A percentile compares a stretch with the other conserved stretches of the same genome.
These are phyloP conservation scores for Ogataea wickerhamii DNA, from an alignment of 805 yeast species.

Conservation along the genomic window DNA sequence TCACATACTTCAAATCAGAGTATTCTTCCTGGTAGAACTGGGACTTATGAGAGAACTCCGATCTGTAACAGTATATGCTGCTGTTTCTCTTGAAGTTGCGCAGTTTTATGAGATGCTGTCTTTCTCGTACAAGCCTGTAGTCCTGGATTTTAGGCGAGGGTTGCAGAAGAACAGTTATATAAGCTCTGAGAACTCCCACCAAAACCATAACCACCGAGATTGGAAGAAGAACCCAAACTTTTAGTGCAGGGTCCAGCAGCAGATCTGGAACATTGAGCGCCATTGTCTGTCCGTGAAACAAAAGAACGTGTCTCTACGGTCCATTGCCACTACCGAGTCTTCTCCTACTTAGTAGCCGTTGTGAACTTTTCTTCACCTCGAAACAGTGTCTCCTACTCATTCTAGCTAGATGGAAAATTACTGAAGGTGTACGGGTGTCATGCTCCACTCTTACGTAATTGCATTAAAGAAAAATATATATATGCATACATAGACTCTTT, in stretches of 20 bases:
- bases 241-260: slow-evolving; percentile 73
- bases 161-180: slow-evolving; percentile 57
- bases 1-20: slow-evolving; percentile 46
- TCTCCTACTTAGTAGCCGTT: too few species aligned
- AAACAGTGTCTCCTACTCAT: too few species aligned
- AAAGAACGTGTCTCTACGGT: too few species aligned
- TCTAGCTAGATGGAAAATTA: too few species aligned
- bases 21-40: slow-evolving; percentile 45
- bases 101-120: slow-evolving; percentile 59
- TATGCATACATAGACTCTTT: too few species aligned
- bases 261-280: slow-evolving; percentile 44
- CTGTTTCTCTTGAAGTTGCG: slow-evolving; percentile 54
- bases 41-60: slow-evolving; percentile 54
- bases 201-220: slow-evolving; percentile 86
- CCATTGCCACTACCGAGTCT: too few species aligned
- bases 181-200: slow-evolving; percentile 75
- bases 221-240: slow-evolving; percentile 88
- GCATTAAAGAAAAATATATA: too few species aligned
- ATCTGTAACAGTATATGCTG: slow-evolving; percentile 39
- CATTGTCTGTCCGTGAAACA: slow-evolving; percentile 4
- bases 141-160: slow-evolving; percentile 55
- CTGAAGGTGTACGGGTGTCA: too few species aligned
- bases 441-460: too few species aligned
- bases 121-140: slow-evolving; percentile 52
- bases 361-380: too few species aligned